Base-by-base conservation (phyloP, 2,329 filamentous ascomycete species). In the Aspergillus texensis region DNA sequence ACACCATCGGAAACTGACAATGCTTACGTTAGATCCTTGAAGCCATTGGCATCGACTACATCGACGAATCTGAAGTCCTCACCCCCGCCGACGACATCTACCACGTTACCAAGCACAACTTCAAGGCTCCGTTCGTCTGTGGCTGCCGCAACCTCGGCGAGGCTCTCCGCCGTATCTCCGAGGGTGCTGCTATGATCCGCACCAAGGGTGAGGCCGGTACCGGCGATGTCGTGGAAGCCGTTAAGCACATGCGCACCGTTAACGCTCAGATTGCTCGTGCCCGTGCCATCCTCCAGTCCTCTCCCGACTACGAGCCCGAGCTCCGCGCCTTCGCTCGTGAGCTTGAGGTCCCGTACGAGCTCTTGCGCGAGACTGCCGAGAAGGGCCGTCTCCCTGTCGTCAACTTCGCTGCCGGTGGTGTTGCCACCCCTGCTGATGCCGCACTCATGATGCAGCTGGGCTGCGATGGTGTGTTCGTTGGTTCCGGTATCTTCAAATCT, bases 371-470 rank as follows among this genome's bases (percentile, higher is more conserved):
- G 84, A 94, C 92, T 0, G 94, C 93, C 1, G 88, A 93, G 83
- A 85, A 96, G 68, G 93, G 93, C 50, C 86, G 95, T 57, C 84
- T 99, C 60, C 95, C 95, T 2, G 94, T 98, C 0, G 95, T 99
- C 68, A 98, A 98, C 85, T 98, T 99, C 72, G 95, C 95, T 0
- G 95, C 95, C 4, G 95, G 95, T n/a, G 95, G 95, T 62, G 91
- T 99, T n/a, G 95, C 95, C n/a, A 99, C 95, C 1, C 95, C 95
- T 0, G 95, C 95, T 0, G 95, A 99, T 80, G 95, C 95, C 0
- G 95, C 95, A 2, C 84, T 99, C 82, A 92, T 99, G 94, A 99
- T 99, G 95, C 94, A 98, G 85, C 84, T 99, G 68, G 95, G 95
- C 65, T 98, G 95, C 76, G 95, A 99, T 75, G 95, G 95, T 63